A percentile compares a stretch with the other conserved stretches of the same genome.
Evolutionary conservation across 1,284 basidiomycete species (phyloP).

Genomic region (Porodaedalea pini): DNA sequence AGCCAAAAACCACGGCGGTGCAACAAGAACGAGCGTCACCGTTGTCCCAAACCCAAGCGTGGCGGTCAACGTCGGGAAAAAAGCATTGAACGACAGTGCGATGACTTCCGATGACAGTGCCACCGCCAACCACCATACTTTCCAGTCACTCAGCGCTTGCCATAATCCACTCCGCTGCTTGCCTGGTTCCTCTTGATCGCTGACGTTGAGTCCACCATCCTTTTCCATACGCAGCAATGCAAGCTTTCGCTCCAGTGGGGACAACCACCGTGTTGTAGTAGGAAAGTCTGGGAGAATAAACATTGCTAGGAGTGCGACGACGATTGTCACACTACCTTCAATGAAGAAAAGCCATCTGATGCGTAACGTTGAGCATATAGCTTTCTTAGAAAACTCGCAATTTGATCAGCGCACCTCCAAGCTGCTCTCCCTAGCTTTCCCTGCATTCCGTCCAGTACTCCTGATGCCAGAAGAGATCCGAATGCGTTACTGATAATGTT

Average conservation of each 20-base stretch:
- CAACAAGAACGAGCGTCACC: constrained; percentile 26
- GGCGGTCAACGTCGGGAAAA: constrained; percentile 32
- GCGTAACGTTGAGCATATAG: constrained; percentile 25
- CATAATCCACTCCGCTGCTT: constrained; percentile 27
- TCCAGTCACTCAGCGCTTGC: constrained; percentile 39
- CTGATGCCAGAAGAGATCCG: constrained; percentile 49
- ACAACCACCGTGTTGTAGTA: constrained; percentile 25
- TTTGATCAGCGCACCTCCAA: constrained; percentile 29
- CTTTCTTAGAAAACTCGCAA: constrained; percentile 11
- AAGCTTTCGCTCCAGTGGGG: constrained; percentile 35
- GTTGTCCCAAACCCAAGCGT: constrained; percentile 28
- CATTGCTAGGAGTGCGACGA: constrained; percentile 21
- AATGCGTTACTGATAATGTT: constrained; percentile 51
- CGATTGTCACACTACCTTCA: constrained; percentile 13
- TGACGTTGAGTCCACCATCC: constrained; percentile 39
- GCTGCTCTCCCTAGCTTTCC: constrained; percentile 44
- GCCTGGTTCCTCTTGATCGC: constrained; percentile 22
- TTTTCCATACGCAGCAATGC: constrained; percentile 42
- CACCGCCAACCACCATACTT: constrained; percentile 34
- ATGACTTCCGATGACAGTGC: constrained; percentile 24
- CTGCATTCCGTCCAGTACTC: constrained; percentile 40
- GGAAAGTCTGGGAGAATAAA: constrained; percentile 43
- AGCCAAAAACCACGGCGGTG: constrained; percentile 25
- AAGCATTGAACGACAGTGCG: constrained; percentile 30
- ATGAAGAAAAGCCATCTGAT: constrained; percentile 24